Evolutionary conservation across 176 grass and related monocot genomes (phyloP), one percentile per base, ranked within the genome.

Genomic region (Zea mays): DNA sequence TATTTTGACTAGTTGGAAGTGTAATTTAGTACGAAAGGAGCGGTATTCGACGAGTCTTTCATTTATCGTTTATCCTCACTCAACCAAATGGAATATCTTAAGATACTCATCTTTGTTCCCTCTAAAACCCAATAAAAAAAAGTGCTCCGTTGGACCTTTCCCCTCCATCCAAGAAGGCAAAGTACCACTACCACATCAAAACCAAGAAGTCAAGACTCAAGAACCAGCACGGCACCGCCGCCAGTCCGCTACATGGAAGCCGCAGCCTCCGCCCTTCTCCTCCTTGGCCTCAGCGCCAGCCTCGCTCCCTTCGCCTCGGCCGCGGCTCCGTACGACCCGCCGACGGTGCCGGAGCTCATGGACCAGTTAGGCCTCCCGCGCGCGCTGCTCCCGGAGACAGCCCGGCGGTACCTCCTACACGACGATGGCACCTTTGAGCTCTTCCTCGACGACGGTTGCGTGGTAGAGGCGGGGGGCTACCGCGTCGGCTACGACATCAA

Each of bases 281-380:
- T 59, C 75, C 36, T 70, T 8, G 16, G 16, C 69, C 8, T 68
- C 55, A 4, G 60, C 65, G 42, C 21, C 51, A n/a, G 6, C 51
- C 52, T 56, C 7, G 16, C 52, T 4, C 7, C 6, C 69, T 16
- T 15, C 21, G 5, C 66, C 19, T 60, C 47, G 15, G 44, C 54
- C 35, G 21, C 68, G 10, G 70, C 56, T 20, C 82, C 86, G 47
- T 85, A 85, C 65, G 39, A 71, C 7, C 82, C 82, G 5, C 88
- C 88, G 38, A 97, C 93, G 4, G 93, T 85, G 52, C 75, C 87
- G 63, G 83, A 93, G 64, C 69, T 93, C 17, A 87, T 97, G 86
- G 78, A 90, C 70, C 60, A 20, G 41, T 88, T 87, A 71, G 82
- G 86, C 66, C 87, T 97, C 65, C 90, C 90, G 7, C 83, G 64